Percentiles rank a stretch among this genome's conserved stretches.
These are phyloP conservation scores for Sarcodon aspratus DNA, from an alignment of 768 basidiomycete species.

Conservation along the genomic window DNA sequence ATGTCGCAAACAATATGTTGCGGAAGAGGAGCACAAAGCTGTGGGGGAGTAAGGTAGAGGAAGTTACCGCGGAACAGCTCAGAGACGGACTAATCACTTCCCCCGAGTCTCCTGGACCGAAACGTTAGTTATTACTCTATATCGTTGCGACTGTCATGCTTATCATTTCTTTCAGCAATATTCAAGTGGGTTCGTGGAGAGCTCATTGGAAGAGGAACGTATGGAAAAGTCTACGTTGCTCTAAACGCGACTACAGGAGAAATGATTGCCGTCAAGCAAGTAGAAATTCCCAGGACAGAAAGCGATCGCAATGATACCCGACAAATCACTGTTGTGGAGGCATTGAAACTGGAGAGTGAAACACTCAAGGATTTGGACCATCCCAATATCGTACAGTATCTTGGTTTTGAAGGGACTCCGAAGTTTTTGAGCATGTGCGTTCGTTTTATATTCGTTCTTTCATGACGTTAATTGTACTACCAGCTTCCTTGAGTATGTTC, in stretches of 20 bases:
- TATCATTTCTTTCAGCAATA: slow-evolving; percentile 42
- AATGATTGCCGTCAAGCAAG: slow-evolving; percentile 99
- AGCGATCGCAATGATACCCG: slow-evolving; percentile 87
- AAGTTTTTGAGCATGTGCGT: slow-evolving; percentile 87
- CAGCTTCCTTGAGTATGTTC: slow-evolving; percentile 98
- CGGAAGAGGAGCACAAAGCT: slow-evolving; percentile 88
- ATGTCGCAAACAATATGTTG: slow-evolving; percentile 12
- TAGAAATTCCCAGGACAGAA: slow-evolving; percentile 85
- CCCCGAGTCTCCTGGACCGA: slow-evolving; percentile 20
- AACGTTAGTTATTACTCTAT: slow-evolving; percentile 37
- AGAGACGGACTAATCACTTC: slow-evolving; percentile 26
- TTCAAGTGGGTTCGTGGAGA: slow-evolving; percentile 99
- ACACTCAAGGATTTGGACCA: slow-evolving; percentile 95
- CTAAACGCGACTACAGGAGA: slow-evolving; percentile 94
- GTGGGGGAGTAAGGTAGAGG: slow-evolving; percentile 90
- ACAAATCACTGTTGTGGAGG: slow-evolving; percentile 79
- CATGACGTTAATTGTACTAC: slow-evolving; percentile 1
- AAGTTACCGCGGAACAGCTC: slow-evolving; percentile 72
- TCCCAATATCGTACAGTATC: slow-evolving; percentile 93
- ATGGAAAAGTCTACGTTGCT: slow-evolving; percentile 92
- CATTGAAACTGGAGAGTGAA: slow-evolving; percentile 91
- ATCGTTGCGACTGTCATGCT: slow-evolving; percentile 2
- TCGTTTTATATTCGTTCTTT: not conserved
- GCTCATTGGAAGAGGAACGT: slow-evolving; percentile 94
- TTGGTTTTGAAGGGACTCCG: slow-evolving; percentile 88